A percentile compares a stretch with the other conserved stretches of the same genome.
These are phyloP conservation scores for Saturnispora hagleri DNA, from an alignment of 805 yeast species.

Conservation along the genomic window DNA sequence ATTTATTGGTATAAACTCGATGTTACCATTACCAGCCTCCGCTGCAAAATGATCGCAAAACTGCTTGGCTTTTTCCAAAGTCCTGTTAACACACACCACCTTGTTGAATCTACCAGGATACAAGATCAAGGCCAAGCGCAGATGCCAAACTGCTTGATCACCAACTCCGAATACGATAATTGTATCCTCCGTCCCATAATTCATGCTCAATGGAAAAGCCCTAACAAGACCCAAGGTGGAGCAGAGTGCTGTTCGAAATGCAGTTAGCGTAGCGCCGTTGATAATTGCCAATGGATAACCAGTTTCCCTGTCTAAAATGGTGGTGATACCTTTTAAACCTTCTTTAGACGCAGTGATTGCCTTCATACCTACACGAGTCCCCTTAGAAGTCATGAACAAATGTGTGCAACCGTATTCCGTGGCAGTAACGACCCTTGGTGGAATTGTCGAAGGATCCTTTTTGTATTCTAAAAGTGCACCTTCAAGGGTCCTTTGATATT, in stretches of 20 bases:
- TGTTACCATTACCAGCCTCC: conserved; percentile 23
- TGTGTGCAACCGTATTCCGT: conserved; percentile 37
- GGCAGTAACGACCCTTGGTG: conserved; percentile 42
- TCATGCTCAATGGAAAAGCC: conserved; percentile 21
- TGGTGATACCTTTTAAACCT: conserved; percentile 53
- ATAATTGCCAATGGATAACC: conserved; percentile 46
- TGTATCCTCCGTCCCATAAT: conserved; percentile 17
- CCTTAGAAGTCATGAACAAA: conserved; percentile 59
- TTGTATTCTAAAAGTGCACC: conserved; percentile 34
- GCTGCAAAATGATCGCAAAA: conserved; percentile 24
- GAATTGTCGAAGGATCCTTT: conserved; percentile 37
- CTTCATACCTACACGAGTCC: conserved; percentile 49
- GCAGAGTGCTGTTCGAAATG: conserved; percentile 58
- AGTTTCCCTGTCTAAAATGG: conserved; percentile 39
- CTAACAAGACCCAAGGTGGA: conserved; percentile 39
- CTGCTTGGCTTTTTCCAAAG: conserved; percentile 30
- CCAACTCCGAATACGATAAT: conserved; percentile 50
- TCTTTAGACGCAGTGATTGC: conserved; percentile 46
- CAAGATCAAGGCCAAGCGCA: conserved; percentile 32
- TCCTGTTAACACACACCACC: conserved; percentile 40
- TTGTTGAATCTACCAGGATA: conserved; percentile 30
- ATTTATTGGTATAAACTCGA: conserved; percentile 18
- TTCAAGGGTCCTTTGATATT: conserved; percentile 31
- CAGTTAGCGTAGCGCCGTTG: conserved; percentile 52
- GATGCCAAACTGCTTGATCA: conserved; percentile 58